Conservation (phyloP, 2,329 filamentous ascomycete species). For the Cyclaneusma minus region DNA sequence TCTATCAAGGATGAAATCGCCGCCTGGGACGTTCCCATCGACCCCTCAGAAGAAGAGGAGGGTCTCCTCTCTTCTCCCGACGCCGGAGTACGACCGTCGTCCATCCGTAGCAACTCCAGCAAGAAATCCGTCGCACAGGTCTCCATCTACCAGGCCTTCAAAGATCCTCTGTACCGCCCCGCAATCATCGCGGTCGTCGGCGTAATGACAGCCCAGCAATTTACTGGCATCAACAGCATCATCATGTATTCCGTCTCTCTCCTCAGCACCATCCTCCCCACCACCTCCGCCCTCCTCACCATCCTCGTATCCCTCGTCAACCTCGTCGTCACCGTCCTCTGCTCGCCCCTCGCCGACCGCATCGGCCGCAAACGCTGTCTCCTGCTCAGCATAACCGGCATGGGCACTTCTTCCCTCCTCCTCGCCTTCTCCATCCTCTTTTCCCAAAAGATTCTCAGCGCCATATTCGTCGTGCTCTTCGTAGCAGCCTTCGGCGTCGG, state of each 20-base stretch:
- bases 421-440: constrained; percentile 70
- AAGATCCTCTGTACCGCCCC: constrained; percentile 50
- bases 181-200: constrained; percentile 74
- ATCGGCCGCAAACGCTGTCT: constrained; percentile 80
- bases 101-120: constrained; percentile 12
- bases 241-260: constrained; percentile 97
- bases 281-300: constrained; percentile 69
- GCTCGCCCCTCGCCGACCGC: constrained; percentile 72
- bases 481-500: constrained; percentile 84
- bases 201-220: constrained; percentile 84
- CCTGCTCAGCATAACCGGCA: constrained; percentile 67
- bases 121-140: constrained; percentile 24
- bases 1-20: constrained; percentile 62
- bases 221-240: constrained; percentile 90
- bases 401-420: constrained; percentile 62
- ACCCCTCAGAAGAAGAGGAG: constrained; percentile 11
- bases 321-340: constrained; percentile 64
- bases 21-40: constrained; percentile 32
- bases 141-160: constrained; percentile 49
- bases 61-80: constrained; percentile 11
- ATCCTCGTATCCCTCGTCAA: constrained; percentile 81
- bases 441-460: constrained; percentile 59
- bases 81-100: constrained; percentile 8
- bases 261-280: constrained; percentile 63
- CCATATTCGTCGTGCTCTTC: constrained; percentile 67